These are phyloP conservation scores for Malus fusca DNA, from an alignment of 306 rosid species.

Conservation along the genomic window DNA sequence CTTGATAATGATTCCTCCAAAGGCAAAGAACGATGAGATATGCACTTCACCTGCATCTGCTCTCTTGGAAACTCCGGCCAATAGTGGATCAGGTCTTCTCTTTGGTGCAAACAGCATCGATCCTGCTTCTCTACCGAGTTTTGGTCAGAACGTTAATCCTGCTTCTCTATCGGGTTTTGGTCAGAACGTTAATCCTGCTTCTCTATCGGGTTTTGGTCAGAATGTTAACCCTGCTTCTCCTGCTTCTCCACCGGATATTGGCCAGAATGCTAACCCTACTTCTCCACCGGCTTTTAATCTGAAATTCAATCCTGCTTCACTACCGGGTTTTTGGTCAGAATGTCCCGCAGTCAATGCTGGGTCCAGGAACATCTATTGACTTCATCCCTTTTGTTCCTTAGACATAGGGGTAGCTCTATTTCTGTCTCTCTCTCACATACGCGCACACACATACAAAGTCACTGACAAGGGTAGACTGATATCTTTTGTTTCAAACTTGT, in stretches of 20 bases:
- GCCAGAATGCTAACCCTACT: background rate
- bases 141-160: slow-evolving; percentile 8
- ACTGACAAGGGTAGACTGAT: background rate
- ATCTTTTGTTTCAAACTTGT: background rate
- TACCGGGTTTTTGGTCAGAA: background rate
- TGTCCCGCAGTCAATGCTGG: background rate
- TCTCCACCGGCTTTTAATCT: background rate
- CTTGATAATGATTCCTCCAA: slow-evolving; percentile 4
- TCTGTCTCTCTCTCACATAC: background rate
- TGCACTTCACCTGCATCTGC: slow-evolving; percentile 20
- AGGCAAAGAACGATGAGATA: slow-evolving; percentile 7
- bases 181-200: background rate
- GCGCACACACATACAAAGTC: background rate
- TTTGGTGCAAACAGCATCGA: background rate
- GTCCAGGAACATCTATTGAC: background rate
- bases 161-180: background rate
- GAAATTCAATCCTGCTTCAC: background rate
- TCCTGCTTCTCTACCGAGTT: background rate
- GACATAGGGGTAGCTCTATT: background rate
- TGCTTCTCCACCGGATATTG: background rate
- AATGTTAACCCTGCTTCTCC: background rate
- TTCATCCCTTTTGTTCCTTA: slow-evolving; percentile 1
- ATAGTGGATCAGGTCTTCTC: background rate
- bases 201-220: background rate
- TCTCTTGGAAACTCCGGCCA: slow-evolving; percentile 1